phyloP scores from a whole-genome alignment of 306 rosid species.

The Cucurbita maxima region DNA sequence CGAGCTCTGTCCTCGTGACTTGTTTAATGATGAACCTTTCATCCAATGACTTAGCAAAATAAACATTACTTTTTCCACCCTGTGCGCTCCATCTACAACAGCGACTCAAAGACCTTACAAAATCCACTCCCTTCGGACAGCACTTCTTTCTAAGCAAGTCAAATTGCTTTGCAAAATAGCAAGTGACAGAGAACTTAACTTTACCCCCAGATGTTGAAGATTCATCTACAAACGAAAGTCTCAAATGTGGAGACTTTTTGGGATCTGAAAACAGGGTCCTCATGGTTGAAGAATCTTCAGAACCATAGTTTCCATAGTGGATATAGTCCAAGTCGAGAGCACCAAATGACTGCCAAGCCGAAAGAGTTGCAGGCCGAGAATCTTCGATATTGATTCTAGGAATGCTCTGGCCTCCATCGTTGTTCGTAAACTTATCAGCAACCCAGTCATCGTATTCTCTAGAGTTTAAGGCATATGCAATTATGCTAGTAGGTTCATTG shows the following conservation, averaged over 20 bases:
- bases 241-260: conserved; percentile 59
- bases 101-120: conserved; percentile 80
- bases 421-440: conserved; percentile 37
- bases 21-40: conserved; percentile 88
- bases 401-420: conserved; percentile 29
- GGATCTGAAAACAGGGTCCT: conserved; percentile 47
- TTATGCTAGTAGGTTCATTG: conserved; percentile 81
- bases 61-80: conserved; percentile 97
- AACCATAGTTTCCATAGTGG: conserved; percentile 49
- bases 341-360: conserved; percentile 67
- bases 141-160: conserved; percentile 75
- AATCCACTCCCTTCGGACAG: conserved; percentile 76
- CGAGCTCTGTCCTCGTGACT: conserved; percentile 86
- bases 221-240: conserved; percentile 67
- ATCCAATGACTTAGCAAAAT: conserved; percentile 88
- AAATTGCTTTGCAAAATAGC: conserved; percentile 82
- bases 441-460: conserved; percentile 72
- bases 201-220: conserved; percentile 45
- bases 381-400: conserved; percentile 39
- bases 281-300: conserved; percentile 66
- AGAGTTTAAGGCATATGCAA: conserved; percentile 76
- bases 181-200: conserved; percentile 81
- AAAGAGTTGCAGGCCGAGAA: conserved; percentile 37
- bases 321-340: conserved; percentile 61
- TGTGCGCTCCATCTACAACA: conserved; percentile 88